Percentiles rank a stretch among this genome's conserved stretches.
Conservation (phyloP, 805 yeast species). For the Lipomyces sp. region DNA sequence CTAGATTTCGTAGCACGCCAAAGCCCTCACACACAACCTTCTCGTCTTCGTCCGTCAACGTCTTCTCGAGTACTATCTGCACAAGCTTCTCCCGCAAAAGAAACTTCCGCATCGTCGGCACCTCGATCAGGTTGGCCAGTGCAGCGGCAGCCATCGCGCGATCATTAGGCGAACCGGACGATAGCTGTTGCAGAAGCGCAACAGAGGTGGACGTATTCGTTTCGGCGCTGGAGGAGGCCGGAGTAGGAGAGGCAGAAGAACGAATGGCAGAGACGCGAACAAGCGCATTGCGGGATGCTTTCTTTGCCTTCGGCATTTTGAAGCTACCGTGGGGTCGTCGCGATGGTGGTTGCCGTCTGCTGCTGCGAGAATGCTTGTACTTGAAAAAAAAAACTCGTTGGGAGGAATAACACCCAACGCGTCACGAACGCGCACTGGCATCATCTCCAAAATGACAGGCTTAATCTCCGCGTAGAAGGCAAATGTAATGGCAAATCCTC, state of each 20-base stretch:
- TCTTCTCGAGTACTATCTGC: conserved; percentile 57
- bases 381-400: too few relatives aligned
- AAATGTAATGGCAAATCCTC: too few relatives aligned
- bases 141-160: conserved; percentile 74
- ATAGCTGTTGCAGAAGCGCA: conserved; percentile 60
- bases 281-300: conserved; percentile 3
- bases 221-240: too few relatives aligned
- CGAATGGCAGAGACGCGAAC: conserved; percentile 9
- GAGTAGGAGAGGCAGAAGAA: background rate
- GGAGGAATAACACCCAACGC: too few relatives aligned
- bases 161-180: conserved; percentile 64
- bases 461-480: too few relatives aligned
- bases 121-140: conserved; percentile 60
- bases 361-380: too few relatives aligned
- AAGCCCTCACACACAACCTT: conserved; percentile 78
- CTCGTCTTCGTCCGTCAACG: conserved; percentile 62
- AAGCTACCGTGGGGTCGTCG: background rate
- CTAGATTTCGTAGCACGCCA: conserved; percentile 76
- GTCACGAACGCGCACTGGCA: too few relatives aligned
- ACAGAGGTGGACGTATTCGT: too few relatives aligned
- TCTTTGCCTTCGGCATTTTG: conserved; percentile 7
- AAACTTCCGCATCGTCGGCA: conserved; percentile 55
- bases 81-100: conserved; percentile 71
- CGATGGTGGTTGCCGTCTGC: too few relatives aligned
- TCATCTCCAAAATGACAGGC: too few relatives aligned